Evolutionary conservation across 306 rosid species (phyloP).

Genomic region (Cicer chorassanicum): DNA sequence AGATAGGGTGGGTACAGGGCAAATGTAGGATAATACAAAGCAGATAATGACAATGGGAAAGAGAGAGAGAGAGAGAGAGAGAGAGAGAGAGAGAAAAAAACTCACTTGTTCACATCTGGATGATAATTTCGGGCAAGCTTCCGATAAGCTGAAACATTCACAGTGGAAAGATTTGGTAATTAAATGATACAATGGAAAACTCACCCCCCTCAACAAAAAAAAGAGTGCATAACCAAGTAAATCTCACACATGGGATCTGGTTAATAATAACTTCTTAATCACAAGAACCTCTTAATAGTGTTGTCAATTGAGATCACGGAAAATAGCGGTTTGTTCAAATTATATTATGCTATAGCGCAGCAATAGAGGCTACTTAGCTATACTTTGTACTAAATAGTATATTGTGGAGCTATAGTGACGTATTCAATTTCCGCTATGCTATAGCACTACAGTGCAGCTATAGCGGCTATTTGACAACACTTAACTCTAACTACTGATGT

Average conservation of each 20-base stretch:
- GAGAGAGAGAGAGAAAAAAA: conserved; percentile 13
- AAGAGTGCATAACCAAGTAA: conserved; percentile 16
- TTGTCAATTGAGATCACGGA: too few species aligned
- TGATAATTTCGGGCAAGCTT: conserved; percentile 94
- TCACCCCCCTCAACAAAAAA: not conserved
- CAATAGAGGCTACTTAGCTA: too few species aligned
- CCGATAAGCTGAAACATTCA: conserved; percentile 81
- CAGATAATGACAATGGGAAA: conserved; percentile 10
- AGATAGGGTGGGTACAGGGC: conserved; percentile 3
- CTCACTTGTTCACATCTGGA: conserved; percentile 99
- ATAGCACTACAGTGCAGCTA: too few species aligned
- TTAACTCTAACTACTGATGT: not conserved
- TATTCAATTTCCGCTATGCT: too few species aligned
- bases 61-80: too few species aligned
- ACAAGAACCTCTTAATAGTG: not conserved
- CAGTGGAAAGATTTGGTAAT: conserved; percentile 11
- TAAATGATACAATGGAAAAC: conserved; percentile 21
- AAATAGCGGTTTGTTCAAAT: too few species aligned
- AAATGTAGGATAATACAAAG: conserved; percentile 26
- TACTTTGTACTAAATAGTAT: too few species aligned
- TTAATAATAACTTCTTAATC: conserved; percentile 15
- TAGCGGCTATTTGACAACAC: too few species aligned
- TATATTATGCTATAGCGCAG: too few species aligned
- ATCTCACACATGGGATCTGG: conserved; percentile 23
- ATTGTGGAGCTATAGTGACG: too few species aligned